Conservation (phyloP, 1,284 basidiomycete genomes). For the Xerocomus nothofagi region DNA sequence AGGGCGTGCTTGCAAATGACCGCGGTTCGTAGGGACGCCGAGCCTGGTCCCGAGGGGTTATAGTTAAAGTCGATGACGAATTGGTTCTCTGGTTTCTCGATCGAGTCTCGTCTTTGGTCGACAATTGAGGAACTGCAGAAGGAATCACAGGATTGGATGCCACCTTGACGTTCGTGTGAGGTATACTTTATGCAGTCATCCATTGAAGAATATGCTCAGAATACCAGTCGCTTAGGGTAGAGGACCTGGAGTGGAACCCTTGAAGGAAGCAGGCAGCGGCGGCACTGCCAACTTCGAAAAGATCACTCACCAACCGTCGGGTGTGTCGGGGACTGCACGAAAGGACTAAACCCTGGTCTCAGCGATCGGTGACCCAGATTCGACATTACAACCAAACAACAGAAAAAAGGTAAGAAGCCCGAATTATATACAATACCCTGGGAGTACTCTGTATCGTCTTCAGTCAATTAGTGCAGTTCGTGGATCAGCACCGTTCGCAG, state of each 20-base stretch:
- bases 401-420: neutral
- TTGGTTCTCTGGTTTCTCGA: slow-evolving; percentile 52
- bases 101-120: slow-evolving; percentile 13
- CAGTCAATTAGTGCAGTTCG: slow-evolving; percentile 34
- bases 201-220: neutral
- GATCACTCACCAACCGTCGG: no score
- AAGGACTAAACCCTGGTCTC: neutral
- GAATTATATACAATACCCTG: neutral
- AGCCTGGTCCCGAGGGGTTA: slow-evolving; percentile 60
- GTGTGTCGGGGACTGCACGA: no score
- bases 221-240: no score
- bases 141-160: neutral
- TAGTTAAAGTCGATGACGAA: slow-evolving; percentile 52
- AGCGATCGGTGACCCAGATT: neutral
- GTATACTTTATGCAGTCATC: no score
- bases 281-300: no score
- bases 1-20: slow-evolving; percentile 44
- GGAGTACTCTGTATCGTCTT: neutral
- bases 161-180: slow-evolving; percentile 63
- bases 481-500: slow-evolving; percentile 40
- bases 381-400: neutral
- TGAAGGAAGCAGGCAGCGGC: no score
- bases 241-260: no score
- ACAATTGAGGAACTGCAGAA: neutral
- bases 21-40: slow-evolving; percentile 47